These are phyloP conservation scores for Monosporascus sp. DNA, from an alignment of 2,329 filamentous ascomycete species.

Conservation along the genomic window DNA sequence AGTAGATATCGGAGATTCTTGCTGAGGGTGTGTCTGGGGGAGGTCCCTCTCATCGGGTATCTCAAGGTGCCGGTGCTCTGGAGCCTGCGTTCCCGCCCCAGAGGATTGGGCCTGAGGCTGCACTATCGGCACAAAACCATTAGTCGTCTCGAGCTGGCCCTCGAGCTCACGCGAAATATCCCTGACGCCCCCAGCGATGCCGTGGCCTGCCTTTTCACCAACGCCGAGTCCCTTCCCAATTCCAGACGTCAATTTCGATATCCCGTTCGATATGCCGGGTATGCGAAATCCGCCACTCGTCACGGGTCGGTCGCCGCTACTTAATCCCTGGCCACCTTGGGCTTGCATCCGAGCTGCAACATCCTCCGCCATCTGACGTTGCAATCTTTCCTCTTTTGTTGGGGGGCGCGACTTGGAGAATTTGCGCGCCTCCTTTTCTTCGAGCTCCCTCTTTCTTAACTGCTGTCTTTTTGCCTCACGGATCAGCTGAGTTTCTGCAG, in stretches of 20 bases:
- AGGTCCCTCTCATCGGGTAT: conserved; percentile 29
- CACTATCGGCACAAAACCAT: conserved; percentile 43
- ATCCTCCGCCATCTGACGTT: conserved; percentile 44
- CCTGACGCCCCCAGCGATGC: conserved; percentile 39
- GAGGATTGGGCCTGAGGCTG: conserved; percentile 14
- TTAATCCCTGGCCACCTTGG: conserved; percentile 41
- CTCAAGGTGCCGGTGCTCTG: conserved; percentile 25
- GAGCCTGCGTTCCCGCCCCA: conserved; percentile 13
- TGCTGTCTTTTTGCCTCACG: conserved; percentile 73
- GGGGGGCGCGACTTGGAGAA: conserved; percentile 42
- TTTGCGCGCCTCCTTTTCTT: conserved; percentile 60
- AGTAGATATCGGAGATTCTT: conserved; percentile 12
- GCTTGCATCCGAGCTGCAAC: conserved; percentile 46
- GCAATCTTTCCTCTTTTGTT: conserved; percentile 45
- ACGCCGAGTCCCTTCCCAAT: conserved; percentile 40
- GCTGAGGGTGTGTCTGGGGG: conserved; percentile 17
- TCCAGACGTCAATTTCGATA: conserved; percentile 45
- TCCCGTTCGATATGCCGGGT: conserved; percentile 29
- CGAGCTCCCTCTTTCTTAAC: conserved; percentile 58
- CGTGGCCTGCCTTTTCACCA: conserved; percentile 38
- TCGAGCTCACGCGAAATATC: conserved; percentile 46
- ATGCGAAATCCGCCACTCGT: conserved; percentile 29
- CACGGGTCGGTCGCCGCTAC: conserved; percentile 47
- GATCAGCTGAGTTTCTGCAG: conserved; percentile 80
- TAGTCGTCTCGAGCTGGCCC: conserved; percentile 47